phyloP scores from a whole-genome alignment of 768 basidiomycete genomes.

The Plicaturopsis crispa region DNA sequence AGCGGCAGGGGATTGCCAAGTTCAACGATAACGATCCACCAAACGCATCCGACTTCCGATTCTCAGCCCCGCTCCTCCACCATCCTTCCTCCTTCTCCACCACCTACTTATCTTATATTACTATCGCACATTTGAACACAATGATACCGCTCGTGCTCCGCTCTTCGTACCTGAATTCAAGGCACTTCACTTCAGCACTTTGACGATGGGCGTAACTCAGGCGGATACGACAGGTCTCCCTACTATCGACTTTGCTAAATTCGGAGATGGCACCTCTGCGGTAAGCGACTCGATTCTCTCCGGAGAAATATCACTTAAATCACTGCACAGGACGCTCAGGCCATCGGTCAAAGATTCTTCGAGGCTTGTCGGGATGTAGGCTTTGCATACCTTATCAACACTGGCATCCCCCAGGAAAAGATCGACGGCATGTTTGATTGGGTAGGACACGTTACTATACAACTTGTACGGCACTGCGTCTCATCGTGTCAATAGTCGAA shows the following conservation, averaged over 20 bases:
- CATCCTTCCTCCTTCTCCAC: too few species aligned
- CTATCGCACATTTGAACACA: too few species aligned
- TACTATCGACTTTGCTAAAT: conserved; percentile 8
- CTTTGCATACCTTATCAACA: conserved; percentile 24
- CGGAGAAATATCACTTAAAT: neutral
- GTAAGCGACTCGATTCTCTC: conserved; percentile 2
- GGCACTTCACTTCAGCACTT: too few species aligned
- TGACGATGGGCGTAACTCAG: too few species aligned
- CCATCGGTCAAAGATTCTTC: conserved; percentile 10
- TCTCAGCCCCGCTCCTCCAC: too few species aligned
- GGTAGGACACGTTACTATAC: conserved; percentile 12
- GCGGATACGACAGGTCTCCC: conserved; percentile 6
- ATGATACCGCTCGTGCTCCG: too few species aligned
- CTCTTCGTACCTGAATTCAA: too few species aligned
- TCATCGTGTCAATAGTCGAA: conserved; percentile 6
- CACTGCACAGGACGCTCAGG: conserved; percentile 11
- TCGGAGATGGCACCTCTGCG: conserved; percentile 9
- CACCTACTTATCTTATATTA: too few species aligned
- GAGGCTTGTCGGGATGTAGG: conserved; percentile 16
- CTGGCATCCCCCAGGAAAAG: conserved; percentile 16
- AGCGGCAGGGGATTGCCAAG: too few species aligned
- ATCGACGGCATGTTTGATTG: conserved; percentile 18
- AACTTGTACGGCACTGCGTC: conserved; percentile 2
- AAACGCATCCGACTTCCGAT: too few species aligned
- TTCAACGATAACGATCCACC: too few species aligned